Conservation (phyloP, 768 basidiomycete genomes). For the Nidula microcarpa region DNA sequence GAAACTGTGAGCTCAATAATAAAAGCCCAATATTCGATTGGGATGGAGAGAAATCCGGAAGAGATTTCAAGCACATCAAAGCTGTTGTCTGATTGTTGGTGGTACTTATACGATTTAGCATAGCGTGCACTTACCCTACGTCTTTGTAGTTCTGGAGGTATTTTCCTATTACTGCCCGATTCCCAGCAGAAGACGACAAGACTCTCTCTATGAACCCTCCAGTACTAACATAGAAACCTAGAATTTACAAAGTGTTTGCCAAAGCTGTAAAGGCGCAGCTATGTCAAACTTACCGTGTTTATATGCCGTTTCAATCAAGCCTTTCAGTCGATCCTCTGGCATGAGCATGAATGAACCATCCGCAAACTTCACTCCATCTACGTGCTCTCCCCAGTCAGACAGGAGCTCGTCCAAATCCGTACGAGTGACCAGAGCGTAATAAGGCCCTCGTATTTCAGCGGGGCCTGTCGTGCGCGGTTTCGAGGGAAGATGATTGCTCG, state of each 20-base stretch:
- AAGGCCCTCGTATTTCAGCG: conserved; percentile 43
- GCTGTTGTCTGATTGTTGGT: conserved; percentile 6
- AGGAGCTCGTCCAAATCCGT: conserved; percentile 38
- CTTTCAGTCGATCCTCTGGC: conserved; percentile 31
- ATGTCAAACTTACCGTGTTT: conserved; percentile 18
- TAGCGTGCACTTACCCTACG: conserved; percentile 20
- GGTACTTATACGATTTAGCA: background rate
- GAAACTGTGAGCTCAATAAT: conserved; percentile 34
- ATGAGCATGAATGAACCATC: conserved; percentile 40
- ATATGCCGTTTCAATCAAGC: conserved; percentile 36
- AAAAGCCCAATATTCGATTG: conserved; percentile 36
- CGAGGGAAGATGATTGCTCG: conserved; percentile 21
- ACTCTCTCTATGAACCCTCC: conserved; percentile 39
- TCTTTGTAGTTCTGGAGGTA: conserved; percentile 33
- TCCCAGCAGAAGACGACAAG: conserved; percentile 26
- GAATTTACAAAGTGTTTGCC: background rate
- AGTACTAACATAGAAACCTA: conserved; percentile 32
- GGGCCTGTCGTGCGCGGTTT: conserved; percentile 34
- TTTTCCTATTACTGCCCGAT: conserved; percentile 24
- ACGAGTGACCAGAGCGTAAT: conserved; percentile 36
- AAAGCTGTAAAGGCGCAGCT: background rate
- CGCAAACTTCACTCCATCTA: conserved; percentile 43
- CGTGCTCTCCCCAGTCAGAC: conserved; percentile 35
- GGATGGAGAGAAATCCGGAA: conserved; percentile 42
- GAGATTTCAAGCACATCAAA: conserved; percentile 44